Evolutionary conservation across 257 asterid species (phyloP).

Genomic region (Cinchona pubescens): DNA sequence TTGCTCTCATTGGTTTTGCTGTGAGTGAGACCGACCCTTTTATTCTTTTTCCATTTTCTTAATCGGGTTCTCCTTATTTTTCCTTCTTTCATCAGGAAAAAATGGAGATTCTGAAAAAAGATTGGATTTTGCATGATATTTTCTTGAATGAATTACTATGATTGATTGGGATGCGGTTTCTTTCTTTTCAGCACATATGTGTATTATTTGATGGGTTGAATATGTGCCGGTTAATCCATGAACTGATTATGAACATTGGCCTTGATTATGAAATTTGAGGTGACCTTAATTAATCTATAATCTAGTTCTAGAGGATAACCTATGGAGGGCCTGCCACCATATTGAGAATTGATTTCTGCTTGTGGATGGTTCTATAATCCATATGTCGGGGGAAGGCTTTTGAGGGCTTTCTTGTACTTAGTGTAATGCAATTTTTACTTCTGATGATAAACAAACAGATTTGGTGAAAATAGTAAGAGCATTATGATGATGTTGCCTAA

Average conservation of each 20-base stretch:
- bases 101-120: neutral
- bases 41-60: neutral
- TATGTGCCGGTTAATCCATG: neutral
- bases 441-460: neutral
- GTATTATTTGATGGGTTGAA: too few relatives aligned
- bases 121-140: neutral
- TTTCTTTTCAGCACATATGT: too few relatives aligned
- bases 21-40: conserved; percentile 31
- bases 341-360: neutral
- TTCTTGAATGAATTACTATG: neutral
- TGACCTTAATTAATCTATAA: neutral
- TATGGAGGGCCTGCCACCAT: neutral
- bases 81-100: neutral
- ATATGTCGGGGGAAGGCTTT: neutral
- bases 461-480: neutral
- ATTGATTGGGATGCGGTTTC: neutral
- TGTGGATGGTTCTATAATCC: neutral
- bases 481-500: neutral
- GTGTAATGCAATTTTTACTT: neutral
- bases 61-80: conserved; percentile 1
- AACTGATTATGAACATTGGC: neutral
- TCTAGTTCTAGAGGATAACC: neutral
- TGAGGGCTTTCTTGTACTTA: neutral
- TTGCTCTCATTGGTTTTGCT: conserved; percentile 95
- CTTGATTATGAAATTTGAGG: neutral